phyloP scores from a whole-genome alignment of 1,284 basidiomycete genomes.

The Pyrrhoderma lamaoense region DNA sequence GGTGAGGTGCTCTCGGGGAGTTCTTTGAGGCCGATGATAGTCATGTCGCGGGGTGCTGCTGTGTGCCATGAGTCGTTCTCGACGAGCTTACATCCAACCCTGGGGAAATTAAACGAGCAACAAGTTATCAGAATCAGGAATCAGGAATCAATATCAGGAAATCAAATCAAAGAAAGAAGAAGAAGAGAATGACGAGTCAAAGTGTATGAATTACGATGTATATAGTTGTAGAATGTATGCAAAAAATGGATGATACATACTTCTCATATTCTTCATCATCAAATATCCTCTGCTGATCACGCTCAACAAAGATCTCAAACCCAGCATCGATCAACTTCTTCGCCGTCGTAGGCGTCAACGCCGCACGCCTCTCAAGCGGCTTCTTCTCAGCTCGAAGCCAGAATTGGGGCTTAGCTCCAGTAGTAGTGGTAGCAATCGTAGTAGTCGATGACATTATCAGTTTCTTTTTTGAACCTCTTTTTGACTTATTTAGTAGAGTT shows the following conservation, averaged over 20 bases:
- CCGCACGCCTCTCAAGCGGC: constrained; percentile 87
- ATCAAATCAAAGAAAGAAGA: too few relatives aligned
- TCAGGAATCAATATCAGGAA: too few relatives aligned
- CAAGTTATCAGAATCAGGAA: too few relatives aligned
- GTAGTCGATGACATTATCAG: too few relatives aligned
- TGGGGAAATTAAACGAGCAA: constrained; percentile 33
- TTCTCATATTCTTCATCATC: constrained; percentile 88
- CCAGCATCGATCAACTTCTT: constrained; percentile 87
- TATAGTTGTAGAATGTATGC: neutral
- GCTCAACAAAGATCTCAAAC: constrained; percentile 89
- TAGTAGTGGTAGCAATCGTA: neutral
- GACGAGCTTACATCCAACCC: constrained; percentile 86
- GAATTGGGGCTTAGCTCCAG: constrained; percentile 30
- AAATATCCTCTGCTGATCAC: constrained; percentile 94
- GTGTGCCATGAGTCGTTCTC: constrained; percentile 86
- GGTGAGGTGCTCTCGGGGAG: constrained; percentile 76
- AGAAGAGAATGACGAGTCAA: neutral
- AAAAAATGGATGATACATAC: constrained; percentile 43
- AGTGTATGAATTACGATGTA: too few relatives aligned
- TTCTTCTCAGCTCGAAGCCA: constrained; percentile 97
- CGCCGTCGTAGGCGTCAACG: constrained; percentile 89
- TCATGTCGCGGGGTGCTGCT: constrained; percentile 68
- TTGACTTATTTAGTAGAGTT: too few relatives aligned
- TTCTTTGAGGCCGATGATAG: constrained; percentile 97
- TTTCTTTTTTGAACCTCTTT: too few relatives aligned